Evolutionary conservation across 208 protist species (phyloP), one percentile per base, ranked within the genome.

Genomic region (Leishmania gerbilli): DNA sequence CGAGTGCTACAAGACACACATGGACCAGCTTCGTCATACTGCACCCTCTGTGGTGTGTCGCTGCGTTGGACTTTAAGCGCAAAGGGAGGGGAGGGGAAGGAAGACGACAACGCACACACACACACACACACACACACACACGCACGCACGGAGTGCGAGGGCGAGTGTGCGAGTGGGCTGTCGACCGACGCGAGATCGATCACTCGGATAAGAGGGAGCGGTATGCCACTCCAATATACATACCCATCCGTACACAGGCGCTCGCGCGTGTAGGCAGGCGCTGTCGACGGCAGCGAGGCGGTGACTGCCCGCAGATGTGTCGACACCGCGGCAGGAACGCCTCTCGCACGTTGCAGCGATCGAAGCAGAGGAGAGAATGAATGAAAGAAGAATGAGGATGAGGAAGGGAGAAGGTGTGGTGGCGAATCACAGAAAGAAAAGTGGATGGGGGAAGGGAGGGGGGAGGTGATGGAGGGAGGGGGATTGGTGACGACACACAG

Each of bases 1-100:
- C 58, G 45, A 83, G 3, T 15, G 64, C 68, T 2, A 51, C 79
- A 19, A 75, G 42, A 51, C 56, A 79, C 34, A 72, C 53, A 9
- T n/a, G 24, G 37, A 9, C 40, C 21, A 51, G 40, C 37, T 37
- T 45, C 24, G 17, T 31, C 74, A 77, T 74, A 24, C 31, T 55
- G 67, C 17, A 24, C 17, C 6, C 47, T 74, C n/a, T 55, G 5
- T 74, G 42, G 34, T 53, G 24, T 74, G 42, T 3, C 17, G 67
- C 40, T 45, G 37, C 40, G 67, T 4, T 47, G 67, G 21, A 4
- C 21, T n/a, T 17, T 37, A 17, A 27, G 15, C 15, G 15, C 27
- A 3, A 76, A n/a, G 13, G 34, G 15, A 5, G 5, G 40, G 19
- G 19, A 27, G 37, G 55, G 56, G 53, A 65, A 56, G 51, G 40